Evolutionary conservation across 2,329 filamentous ascomycete species (phyloP).

Genomic region (Pseudogymnoascus sp.): DNA sequence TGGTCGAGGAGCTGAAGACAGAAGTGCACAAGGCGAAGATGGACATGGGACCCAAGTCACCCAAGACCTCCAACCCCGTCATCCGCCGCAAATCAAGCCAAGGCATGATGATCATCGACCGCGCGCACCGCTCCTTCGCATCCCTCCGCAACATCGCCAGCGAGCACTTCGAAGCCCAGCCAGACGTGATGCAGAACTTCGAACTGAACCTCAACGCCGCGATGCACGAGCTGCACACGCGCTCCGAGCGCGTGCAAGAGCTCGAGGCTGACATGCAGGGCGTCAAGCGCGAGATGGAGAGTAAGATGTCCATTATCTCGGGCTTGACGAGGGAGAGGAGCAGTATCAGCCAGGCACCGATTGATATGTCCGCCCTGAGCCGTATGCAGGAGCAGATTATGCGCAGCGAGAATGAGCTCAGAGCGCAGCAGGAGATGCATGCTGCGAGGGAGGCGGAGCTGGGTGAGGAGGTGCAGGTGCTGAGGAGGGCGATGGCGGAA

Average conservation of each 20-base stretch:
- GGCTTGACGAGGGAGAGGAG: conserved; percentile 88
- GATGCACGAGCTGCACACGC: conserved; percentile 81
- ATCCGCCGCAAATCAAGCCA: conserved; percentile 92
- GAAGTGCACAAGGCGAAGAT: conserved; percentile 73
- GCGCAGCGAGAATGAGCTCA: conserved; percentile 75
- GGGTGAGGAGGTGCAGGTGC: conserved; percentile 57
- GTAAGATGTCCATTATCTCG: conserved; percentile 91
- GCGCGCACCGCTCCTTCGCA: conserved; percentile 83
- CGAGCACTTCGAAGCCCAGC: conserved; percentile 74
- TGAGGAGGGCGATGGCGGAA: conserved; percentile 39
- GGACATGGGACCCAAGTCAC: conserved; percentile 38
- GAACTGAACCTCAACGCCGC: conserved; percentile 85
- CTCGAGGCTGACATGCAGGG: conserved; percentile 76
- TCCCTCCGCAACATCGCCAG: conserved; percentile 80
- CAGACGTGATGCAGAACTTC: conserved; percentile 84
- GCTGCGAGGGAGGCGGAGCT: conserved; percentile 68
- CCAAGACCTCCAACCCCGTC: conserved; percentile 55
- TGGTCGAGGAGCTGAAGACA: conserved; percentile 85
- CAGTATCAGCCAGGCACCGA: conserved; percentile 70
- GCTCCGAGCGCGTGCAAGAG: conserved; percentile 83
- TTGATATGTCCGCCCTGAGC: conserved; percentile 86
- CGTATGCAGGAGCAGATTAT: conserved; percentile 81
- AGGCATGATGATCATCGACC: conserved; percentile 77
- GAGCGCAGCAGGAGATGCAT: conserved; percentile 63
- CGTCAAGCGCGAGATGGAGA: conserved; percentile 92